Base-by-base conservation (phyloP, 2,329 filamentous ascomycete species). In the Escovopsis sp. region DNA sequence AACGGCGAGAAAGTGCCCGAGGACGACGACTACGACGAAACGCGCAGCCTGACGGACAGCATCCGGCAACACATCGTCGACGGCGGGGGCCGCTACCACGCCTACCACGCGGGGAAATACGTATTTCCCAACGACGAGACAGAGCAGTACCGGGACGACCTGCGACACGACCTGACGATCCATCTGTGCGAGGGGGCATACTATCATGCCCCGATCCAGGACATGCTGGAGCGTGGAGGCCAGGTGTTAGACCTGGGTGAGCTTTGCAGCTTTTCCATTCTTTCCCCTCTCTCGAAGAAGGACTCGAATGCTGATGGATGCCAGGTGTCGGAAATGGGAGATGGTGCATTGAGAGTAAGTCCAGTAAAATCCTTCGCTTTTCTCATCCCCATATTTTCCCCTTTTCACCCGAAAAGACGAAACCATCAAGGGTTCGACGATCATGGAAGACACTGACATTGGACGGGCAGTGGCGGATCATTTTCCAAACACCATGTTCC, bases 271-370 rank as follows among this genome's bases (percentile, higher is more conserved):
- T 7, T 16, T 14, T 14, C 14, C 8, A 30, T 30, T 28, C 28
- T 35, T 21, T 27, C 11, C 5, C 9, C 8, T 15, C 26, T 14
- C 12, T 14, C 14, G 19, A 21, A 9, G 5, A 9, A 21, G 19
- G 19, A 13, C 19, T 15, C 4, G 15, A 15, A 28, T 32, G 23
- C 31, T 41, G 37, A 44, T 21, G 5, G 19, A 21, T 21, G 5
- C 31, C 35, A 66, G 63, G 63, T 15, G 68, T 65, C 5, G 66
- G 66, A 10, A 68, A 65, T 9, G 66, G 66, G 3, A 61, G 60
- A 39, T 70, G 66, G 66, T 61, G 59, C 31, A 57, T 67, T 31
- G 61, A 68, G 41, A 47, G 65, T 68, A 49, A 56, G 65, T 57
- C n/a, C n/a, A n/a, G n/a, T n/a, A n/a, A n/a, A n/a, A n/a, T 21